A percentile compares a stretch with the other conserved stretches of the same genome.
Evolutionary conservation across 208 protist genomes (phyloP).

Genomic region (Phytomonas serpens): DNA sequence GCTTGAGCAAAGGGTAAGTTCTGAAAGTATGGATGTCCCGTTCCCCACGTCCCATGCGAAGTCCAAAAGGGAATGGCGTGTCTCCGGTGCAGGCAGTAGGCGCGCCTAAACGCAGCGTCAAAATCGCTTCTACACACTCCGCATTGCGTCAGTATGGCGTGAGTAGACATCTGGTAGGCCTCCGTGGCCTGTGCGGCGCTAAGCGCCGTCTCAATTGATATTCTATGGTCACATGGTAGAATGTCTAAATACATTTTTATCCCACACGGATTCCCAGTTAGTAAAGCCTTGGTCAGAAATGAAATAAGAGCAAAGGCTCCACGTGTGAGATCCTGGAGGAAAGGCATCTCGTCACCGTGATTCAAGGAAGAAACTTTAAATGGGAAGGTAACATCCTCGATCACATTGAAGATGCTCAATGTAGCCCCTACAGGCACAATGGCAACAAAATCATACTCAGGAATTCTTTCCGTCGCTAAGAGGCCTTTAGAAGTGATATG

Average conservation of each 20-base stretch:
- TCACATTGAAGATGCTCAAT: conserved; percentile 61
- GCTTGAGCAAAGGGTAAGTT: conserved; percentile 37
- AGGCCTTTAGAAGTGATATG: conserved; percentile 74
- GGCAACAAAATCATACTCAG: conserved; percentile 82
- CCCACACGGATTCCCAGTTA: conserved; percentile 59
- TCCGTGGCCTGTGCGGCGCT: conserved; percentile 58
- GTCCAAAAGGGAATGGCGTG: conserved; percentile 84
- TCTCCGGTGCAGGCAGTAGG: conserved; percentile 81
- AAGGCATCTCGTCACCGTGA: conserved; percentile 55
- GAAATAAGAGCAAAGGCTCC: conserved; percentile 71
- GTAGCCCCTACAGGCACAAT: conserved; percentile 69
- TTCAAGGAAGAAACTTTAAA: conserved; percentile 60
- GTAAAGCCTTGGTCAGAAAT: conserved; percentile 55
- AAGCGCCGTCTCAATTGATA: conserved; percentile 60
- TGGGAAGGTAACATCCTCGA: conserved; percentile 46
- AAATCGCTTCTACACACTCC: conserved; percentile 49
- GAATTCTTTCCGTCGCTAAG: conserved; percentile 67
- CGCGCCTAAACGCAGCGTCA: conserved; percentile 60
- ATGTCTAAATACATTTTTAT: conserved; percentile 79
- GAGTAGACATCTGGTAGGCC: conserved; percentile 51
- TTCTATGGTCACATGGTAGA: conserved; percentile 63
- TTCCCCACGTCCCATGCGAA: conserved; percentile 31
- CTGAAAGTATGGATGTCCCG: conserved; percentile 73
- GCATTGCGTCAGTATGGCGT: conserved; percentile 43
- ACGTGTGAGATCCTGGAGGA: conserved; percentile 66